phyloP scores from a whole-genome alignment of 352 stramenopile genomes.

The Pythium aphanidermatum region DNA sequence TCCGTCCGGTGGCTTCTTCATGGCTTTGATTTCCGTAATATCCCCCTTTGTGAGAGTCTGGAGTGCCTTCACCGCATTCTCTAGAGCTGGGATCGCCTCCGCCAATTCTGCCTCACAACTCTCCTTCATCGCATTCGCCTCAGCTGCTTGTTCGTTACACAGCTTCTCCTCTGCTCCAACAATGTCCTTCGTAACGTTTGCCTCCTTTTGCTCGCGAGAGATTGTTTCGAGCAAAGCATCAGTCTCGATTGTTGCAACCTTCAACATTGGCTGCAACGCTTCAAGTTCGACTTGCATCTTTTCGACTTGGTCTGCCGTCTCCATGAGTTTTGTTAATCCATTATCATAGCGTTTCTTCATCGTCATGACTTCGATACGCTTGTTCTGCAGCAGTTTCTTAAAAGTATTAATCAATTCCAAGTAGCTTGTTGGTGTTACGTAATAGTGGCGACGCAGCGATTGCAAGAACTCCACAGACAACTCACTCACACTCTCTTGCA shows the following conservation, averaged over 20 bases:
- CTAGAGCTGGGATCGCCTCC: slow-evolving; percentile 89
- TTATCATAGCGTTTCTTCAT: slow-evolving; percentile 92
- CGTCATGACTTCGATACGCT: slow-evolving; percentile 88
- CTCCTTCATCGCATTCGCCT: slow-evolving; percentile 86
- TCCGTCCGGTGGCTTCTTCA: slow-evolving; percentile 93
- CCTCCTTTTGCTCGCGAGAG: slow-evolving; percentile 82
- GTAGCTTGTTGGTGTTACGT: slow-evolving; percentile 95
- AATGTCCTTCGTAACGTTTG: slow-evolving; percentile 81
- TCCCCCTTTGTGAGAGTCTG: slow-evolving; percentile 92
- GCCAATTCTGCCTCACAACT: slow-evolving; percentile 90
- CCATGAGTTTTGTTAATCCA: slow-evolving; percentile 90
- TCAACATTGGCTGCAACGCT: slow-evolving; percentile 89
- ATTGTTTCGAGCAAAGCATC: slow-evolving; percentile 89
- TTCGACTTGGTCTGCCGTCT: slow-evolving; percentile 91
- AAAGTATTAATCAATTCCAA: slow-evolving; percentile 95
- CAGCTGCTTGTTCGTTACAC: slow-evolving; percentile 81
- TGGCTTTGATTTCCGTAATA: slow-evolving; percentile 95
- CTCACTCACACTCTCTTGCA: slow-evolving; percentile 89
- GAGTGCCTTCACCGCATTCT: slow-evolving; percentile 88
- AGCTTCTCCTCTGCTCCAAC: slow-evolving; percentile 82
- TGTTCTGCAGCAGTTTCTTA: slow-evolving; percentile 89
- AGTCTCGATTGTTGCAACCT: slow-evolving; percentile 88
- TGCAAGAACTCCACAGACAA: slow-evolving; percentile 82
- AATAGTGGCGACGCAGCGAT: slow-evolving; percentile 90
- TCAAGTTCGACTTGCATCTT: slow-evolving; percentile 93